These are phyloP conservation scores for Alnus glutinosa DNA, from an alignment of 306 rosid species.

Conservation along the genomic window DNA sequence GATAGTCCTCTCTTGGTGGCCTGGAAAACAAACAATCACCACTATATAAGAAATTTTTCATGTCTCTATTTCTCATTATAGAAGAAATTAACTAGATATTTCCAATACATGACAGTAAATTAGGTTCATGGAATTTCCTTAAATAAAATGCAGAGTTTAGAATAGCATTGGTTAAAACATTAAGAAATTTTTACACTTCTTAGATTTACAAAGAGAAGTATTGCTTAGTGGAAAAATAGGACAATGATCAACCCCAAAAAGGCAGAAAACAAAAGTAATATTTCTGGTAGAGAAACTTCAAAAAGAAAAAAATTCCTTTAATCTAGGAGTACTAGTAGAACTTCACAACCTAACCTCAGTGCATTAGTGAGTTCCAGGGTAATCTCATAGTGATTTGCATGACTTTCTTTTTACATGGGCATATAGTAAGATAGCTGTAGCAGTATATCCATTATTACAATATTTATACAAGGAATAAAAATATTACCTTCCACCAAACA, in stretches of 20 bases:
- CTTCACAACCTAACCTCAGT: background rate
- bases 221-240: no score
- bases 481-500: constrained; percentile 89
- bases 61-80: constrained; percentile 5
- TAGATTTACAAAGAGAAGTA: background rate
- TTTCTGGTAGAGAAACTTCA: background rate
- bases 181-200: background rate
- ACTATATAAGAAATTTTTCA: constrained; percentile 21
- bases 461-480: constrained; percentile 16
- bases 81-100: constrained; percentile 12
- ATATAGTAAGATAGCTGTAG: constrained; percentile 7
- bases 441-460: constrained; percentile 24
- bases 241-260: background rate
- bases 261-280: background rate
- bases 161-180: background rate
- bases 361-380: background rate
- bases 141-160: constrained; percentile 16
- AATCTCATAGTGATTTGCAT: background rate
- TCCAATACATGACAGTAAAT: constrained; percentile 3
- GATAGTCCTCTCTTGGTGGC: constrained; percentile 60
- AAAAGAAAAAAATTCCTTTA: background rate
- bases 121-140: constrained; percentile 7
- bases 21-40: constrained; percentile 46
- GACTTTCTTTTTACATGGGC: background rate
- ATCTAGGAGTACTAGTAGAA: background rate